Conservation (phyloP, 148 eudicot genomes). For the Rhododendron ferrugineum region DNA sequence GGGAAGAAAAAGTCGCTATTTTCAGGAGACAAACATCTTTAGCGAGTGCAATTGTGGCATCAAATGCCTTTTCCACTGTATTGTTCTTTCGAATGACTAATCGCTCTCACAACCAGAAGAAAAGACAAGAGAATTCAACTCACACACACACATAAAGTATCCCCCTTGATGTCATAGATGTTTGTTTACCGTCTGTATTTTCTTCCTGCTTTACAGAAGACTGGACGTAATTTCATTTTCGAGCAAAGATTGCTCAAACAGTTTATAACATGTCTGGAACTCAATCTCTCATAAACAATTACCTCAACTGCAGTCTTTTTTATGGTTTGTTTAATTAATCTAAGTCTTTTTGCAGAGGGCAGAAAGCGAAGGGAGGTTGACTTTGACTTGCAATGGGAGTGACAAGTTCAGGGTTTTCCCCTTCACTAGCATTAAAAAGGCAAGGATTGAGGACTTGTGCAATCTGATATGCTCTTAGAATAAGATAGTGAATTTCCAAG, state of each 20-base stretch:
- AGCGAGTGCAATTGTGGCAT: neutral
- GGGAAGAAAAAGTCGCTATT: neutral
- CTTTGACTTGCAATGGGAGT: conserved; percentile 43
- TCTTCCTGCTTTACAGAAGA: neutral
- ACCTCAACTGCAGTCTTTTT: neutral
- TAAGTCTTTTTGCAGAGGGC: conserved; percentile 32
- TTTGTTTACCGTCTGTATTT: neutral
- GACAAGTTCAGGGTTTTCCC: conserved; percentile 61
- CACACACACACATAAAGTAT: neutral
- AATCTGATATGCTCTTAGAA: conserved; percentile 51
- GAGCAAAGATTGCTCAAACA: neutral
- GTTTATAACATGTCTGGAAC: neutral
- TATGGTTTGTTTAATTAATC: too few relatives aligned
- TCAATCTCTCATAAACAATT: neutral
- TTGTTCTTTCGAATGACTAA: neutral
- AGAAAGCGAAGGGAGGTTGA: conserved; percentile 37
- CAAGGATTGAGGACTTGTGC: conserved; percentile 60
- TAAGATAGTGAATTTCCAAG: neutral
- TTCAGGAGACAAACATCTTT: neutral
- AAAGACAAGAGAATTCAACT: neutral
- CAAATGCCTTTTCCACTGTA: neutral
- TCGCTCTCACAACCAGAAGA: neutral
- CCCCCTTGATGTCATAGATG: neutral
- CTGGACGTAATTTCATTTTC: neutral
- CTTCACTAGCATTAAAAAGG: conserved; percentile 37